phyloP scores from a whole-genome alignment of 805 yeast genomes.

The Candida tibetensis region DNA sequence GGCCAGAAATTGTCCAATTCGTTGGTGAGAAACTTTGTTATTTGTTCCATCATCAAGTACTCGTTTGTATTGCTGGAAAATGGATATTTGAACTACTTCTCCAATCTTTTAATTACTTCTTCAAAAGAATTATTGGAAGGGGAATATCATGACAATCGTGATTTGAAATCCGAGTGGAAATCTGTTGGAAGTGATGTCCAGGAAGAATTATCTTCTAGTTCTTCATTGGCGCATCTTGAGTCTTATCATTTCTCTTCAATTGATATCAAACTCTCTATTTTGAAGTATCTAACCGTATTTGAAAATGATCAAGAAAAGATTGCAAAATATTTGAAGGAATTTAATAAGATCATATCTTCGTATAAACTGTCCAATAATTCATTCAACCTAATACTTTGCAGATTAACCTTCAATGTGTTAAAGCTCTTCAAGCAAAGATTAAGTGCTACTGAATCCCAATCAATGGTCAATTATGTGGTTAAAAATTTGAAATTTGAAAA shows the following conservation, averaged over 20 bases:
- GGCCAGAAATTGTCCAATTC: constrained; percentile 52
- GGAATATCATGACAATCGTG: constrained; percentile 55
- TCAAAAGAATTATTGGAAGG: constrained; percentile 14
- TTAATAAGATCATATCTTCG: constrained; percentile 22
- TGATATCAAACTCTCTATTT: constrained; percentile 28
- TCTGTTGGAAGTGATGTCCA: constrained; percentile 20
- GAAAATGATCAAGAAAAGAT: constrained; percentile 25
- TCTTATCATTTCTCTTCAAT: not conserved
- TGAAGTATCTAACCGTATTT: constrained; percentile 41
- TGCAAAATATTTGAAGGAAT: constrained; percentile 21
- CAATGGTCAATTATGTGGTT: constrained; percentile 24
- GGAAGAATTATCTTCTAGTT: not conserved
- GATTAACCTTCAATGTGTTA: constrained; percentile 26
- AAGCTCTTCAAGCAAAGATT: constrained; percentile 21
- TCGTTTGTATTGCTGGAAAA: constrained; percentile 32
- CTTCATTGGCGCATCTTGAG: not conserved
- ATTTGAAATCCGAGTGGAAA: constrained; percentile 52
- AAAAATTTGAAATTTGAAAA: constrained; percentile 32
- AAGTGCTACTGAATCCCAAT: constrained; percentile 19
- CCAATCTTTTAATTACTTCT: constrained; percentile 13
- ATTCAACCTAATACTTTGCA: constrained; percentile 4
- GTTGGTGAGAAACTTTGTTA: constrained; percentile 37
- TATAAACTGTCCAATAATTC: constrained; percentile 14
- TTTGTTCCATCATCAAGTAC: constrained; percentile 31
- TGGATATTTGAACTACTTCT: constrained; percentile 28